Evolutionary conservation across 306 rosid species (phyloP).

Genomic region (Prunus campanulata): DNA sequence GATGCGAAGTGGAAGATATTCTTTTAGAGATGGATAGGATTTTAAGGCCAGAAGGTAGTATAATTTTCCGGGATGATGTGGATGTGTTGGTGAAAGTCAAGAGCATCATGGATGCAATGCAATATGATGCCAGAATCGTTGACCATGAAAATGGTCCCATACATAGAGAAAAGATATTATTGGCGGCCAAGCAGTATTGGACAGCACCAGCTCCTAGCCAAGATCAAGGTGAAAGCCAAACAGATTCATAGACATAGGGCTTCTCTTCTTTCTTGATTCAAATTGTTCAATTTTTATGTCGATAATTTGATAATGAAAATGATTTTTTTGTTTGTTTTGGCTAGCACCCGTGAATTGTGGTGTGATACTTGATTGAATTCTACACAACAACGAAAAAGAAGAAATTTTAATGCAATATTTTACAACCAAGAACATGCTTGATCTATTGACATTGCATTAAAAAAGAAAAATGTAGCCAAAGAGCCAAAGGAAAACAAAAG

Average conservation of each 20-base stretch:
- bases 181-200: constrained; percentile 75
- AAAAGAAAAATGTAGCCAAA: no score
- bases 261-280: constrained; percentile 5
- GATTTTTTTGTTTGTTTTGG: constrained; percentile 24
- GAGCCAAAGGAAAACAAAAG: no score
- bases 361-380: not conserved
- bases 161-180: constrained; percentile 57
- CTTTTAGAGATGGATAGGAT: constrained; percentile 88
- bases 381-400: constrained; percentile 6
- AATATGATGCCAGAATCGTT: constrained; percentile 56
- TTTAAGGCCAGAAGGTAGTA: constrained; percentile 70
- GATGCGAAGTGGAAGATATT: constrained; percentile 71
- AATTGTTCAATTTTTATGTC: constrained; percentile 21
- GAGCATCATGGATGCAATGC: constrained; percentile 60
- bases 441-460: no score
- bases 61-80: constrained; percentile 76
- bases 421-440: not conserved
- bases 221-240: constrained; percentile 17
- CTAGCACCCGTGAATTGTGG: not conserved
- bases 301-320: constrained; percentile 20
- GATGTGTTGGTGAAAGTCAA: constrained; percentile 60
- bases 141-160: constrained; percentile 83
- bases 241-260: constrained; percentile 17
- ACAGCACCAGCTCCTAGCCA: constrained; percentile 48
- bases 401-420: not conserved